Conservation (phyloP, 2,329 filamentous ascomycete species). For the Biscogniauxia marginata region DNA sequence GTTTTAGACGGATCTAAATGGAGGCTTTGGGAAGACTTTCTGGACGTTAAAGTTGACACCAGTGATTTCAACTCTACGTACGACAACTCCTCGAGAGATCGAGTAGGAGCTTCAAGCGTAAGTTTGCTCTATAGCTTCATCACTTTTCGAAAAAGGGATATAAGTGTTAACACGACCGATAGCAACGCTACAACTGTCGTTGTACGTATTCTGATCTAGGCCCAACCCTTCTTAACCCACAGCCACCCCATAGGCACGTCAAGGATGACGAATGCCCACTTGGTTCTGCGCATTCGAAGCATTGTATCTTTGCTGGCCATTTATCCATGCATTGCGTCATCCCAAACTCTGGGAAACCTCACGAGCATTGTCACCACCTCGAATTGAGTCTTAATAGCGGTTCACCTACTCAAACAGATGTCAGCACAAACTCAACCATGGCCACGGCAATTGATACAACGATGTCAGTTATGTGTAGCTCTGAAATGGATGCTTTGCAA, state of each 20-base stretch:
- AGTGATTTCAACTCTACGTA: not conserved
- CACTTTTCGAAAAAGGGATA: not conserved
- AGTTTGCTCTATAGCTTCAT: not conserved
- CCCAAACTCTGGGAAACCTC: not conserved
- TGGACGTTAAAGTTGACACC: not conserved
- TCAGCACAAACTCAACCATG: not conserved
- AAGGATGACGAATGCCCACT: not conserved
- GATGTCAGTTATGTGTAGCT: not conserved
- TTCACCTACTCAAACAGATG: not conserved
- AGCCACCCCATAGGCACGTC: not conserved
- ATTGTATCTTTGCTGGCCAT: not conserved
- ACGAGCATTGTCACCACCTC: not conserved
- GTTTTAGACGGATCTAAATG: not conserved
- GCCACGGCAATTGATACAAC: not conserved
- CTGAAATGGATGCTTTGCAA: not conserved
- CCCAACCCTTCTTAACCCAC: not conserved
- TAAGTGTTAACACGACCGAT: not conserved
- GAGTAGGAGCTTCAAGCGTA: not conserved
- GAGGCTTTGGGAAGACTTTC: not conserved
- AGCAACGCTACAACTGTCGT: not conserved
- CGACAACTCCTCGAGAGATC: not conserved
- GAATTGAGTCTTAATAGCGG: not conserved
- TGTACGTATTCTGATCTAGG: not conserved
- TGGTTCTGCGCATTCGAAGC: not conserved
- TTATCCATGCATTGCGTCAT: not conserved